Conservation (phyloP, 352 stramenopile species). For the Globisporangium abappressorium region DNA sequence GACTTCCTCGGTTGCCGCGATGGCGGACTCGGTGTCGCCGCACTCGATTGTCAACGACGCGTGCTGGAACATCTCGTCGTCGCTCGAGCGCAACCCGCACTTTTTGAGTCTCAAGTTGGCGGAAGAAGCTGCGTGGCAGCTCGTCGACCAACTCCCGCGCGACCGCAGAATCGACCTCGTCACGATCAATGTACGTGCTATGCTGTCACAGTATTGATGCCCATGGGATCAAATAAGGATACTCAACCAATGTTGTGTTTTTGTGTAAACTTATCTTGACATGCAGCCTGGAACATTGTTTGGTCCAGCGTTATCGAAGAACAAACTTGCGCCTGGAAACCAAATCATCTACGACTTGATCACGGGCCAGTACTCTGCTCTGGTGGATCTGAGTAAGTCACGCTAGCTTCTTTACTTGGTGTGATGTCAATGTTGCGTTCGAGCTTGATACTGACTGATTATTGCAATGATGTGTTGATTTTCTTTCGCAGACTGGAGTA, state of each 20-base stretch:
- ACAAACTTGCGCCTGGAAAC: conserved; percentile 79
- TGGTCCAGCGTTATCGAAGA: conserved; percentile 77
- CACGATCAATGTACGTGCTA: conserved; percentile 70
- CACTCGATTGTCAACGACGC: conserved; percentile 84
- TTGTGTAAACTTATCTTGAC: neutral
- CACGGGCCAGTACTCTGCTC: conserved; percentile 80
- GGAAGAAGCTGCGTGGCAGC: conserved; percentile 84
- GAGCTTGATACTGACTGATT: neutral
- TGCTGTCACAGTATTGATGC: neutral
- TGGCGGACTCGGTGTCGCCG: conserved; percentile 75
- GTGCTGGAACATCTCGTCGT: conserved; percentile 84
- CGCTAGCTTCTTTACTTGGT: neutral
- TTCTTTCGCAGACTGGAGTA: conserved; percentile 62
- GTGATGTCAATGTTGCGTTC: neutral
- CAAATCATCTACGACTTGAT: conserved; percentile 88
- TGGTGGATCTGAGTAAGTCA: conserved; percentile 79
- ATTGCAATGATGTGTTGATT: neutral
- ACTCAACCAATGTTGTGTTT: neutral
- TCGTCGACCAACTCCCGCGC: conserved; percentile 81
- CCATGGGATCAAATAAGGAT: neutral
- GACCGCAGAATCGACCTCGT: conserved; percentile 84
- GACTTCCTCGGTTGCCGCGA: conserved; percentile 82
- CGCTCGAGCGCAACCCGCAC: conserved; percentile 82
- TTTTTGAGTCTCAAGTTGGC: conserved; percentile 87
- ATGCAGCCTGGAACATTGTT: conserved; percentile 74